Percentiles rank a stretch among this genome's conserved stretches.
phyloP scores from a whole-genome alignment of 2,329 filamentous ascomycete genomes.

The Colletotrichum ledebouriae region DNA sequence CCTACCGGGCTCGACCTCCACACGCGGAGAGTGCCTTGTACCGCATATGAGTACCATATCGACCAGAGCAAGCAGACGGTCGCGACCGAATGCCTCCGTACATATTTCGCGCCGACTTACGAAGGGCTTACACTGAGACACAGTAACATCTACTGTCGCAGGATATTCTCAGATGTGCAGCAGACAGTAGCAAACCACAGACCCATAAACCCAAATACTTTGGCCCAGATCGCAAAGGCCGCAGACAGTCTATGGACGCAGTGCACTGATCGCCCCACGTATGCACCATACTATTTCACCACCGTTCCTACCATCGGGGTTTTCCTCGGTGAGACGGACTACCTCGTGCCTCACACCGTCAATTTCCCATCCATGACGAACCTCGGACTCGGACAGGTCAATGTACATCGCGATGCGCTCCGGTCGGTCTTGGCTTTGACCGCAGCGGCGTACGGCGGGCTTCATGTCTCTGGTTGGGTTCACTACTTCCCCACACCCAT shows the following conservation, averaged over 20 bases:
- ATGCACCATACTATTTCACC: conserved; percentile 25
- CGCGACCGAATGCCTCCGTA: conserved; percentile 23
- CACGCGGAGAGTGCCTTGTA: conserved; percentile 1
- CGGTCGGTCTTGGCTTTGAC: conserved; percentile 36
- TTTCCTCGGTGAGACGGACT: conserved; percentile 39
- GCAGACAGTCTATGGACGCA: conserved; percentile 14
- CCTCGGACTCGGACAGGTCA: conserved; percentile 37
- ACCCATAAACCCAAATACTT: not conserved
- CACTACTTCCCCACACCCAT: conserved; percentile 45
- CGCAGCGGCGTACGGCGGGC: conserved; percentile 34
- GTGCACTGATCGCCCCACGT: conserved; percentile 13
- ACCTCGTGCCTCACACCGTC: conserved; percentile 21
- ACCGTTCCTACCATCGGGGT: conserved; percentile 31
- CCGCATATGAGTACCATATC: conserved; percentile 35
- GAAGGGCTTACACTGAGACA: conserved; percentile 15
- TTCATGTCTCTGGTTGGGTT: conserved; percentile 47
- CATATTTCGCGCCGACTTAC: conserved; percentile 28
- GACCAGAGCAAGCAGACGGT: conserved; percentile 34
- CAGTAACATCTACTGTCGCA: conserved; percentile 30
- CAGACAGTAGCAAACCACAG: not conserved
- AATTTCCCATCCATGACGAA: conserved; percentile 37
- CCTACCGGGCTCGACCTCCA: not conserved
- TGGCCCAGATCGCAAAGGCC: conserved; percentile 19
- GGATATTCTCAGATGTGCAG: conserved; percentile 30
- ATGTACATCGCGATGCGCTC: conserved; percentile 37